phyloP scores from a whole-genome alignment of 768 basidiomycete genomes.

The Porpolomopsis calyptriformis region DNA sequence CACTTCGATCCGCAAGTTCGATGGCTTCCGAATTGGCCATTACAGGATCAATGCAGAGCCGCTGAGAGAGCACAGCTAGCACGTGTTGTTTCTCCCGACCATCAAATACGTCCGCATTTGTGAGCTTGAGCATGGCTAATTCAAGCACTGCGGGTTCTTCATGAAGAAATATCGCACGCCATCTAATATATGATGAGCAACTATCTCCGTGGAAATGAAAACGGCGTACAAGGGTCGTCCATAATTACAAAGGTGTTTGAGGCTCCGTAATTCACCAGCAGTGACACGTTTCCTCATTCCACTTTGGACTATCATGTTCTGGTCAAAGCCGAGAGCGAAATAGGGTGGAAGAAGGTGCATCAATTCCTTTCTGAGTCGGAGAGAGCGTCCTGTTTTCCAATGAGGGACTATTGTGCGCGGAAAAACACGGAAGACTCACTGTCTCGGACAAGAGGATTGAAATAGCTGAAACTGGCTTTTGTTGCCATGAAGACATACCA shows the following conservation, averaged over 20 bases:
- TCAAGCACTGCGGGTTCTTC: neutral
- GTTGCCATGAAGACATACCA: constrained; percentile 12
- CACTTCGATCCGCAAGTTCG: constrained; percentile 11
- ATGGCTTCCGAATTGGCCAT: constrained; percentile 7
- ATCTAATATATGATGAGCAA: constrained; percentile 1
- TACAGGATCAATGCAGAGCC: constrained; percentile 13
- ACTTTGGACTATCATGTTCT: constrained; percentile 1
- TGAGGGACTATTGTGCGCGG: neutral
- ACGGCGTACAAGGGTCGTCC: constrained; percentile 8
- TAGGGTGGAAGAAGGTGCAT: constrained; percentile 7
- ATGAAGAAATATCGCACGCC: neutral
- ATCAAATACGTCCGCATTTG: neutral
- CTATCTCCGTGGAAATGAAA: neutral
- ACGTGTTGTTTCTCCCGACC: neutral
- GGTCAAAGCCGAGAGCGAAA: constrained; percentile 12
- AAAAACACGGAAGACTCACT: constrained; percentile 5
- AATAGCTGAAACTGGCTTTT: constrained; percentile 8
- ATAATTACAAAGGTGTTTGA: constrained; percentile 4
- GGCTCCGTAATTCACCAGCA: constrained; percentile 1
- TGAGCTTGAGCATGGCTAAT: neutral
- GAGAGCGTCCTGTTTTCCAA: constrained; percentile 8
- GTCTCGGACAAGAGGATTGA: constrained; percentile 1
- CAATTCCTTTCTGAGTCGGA: constrained; percentile 8
- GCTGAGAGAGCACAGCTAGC: constrained; percentile 8
- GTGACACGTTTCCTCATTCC: neutral